Conservation (phyloP, 495 filamentous ascomycete genomes). For the Xylaria telfairii region DNA sequence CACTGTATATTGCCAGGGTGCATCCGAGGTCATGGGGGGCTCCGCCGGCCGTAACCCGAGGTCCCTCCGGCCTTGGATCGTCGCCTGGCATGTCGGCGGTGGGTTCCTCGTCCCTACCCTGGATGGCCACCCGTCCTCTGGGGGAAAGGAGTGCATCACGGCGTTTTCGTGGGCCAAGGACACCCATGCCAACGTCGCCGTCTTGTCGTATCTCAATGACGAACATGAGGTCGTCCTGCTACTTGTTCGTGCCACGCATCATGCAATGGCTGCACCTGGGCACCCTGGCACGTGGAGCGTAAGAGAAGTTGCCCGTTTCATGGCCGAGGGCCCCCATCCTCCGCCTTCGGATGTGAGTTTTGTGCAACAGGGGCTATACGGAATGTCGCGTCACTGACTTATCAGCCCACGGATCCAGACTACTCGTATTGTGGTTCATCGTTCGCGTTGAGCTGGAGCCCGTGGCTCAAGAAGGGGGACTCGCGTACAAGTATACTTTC, state of each 20-base stretch:
- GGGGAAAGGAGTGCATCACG: slow-evolving; percentile 48
- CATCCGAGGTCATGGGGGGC: slow-evolving; percentile 28
- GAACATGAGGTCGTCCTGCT: slow-evolving; percentile 49
- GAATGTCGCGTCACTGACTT: background rate
- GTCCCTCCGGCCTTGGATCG: slow-evolving; percentile 34
- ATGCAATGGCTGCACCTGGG: slow-evolving; percentile 26
- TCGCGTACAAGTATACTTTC: slow-evolving; percentile 46
- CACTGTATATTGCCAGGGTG: slow-evolving; percentile 52
- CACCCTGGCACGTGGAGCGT: slow-evolving; percentile 47
- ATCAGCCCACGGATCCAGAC: slow-evolving; percentile 44
- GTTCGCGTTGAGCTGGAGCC: slow-evolving; percentile 53
- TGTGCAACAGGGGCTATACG: background rate
- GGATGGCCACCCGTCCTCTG: slow-evolving; percentile 30
- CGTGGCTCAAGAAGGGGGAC: slow-evolving; percentile 43
- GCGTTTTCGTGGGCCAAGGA: slow-evolving; percentile 54
- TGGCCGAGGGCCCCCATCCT: slow-evolving; percentile 50
- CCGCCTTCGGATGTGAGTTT: slow-evolving; percentile 37
- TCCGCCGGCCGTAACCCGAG: slow-evolving; percentile 30
- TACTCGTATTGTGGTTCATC: slow-evolving; percentile 48
- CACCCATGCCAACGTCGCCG: slow-evolving; percentile 41
- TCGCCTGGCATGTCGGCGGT: slow-evolving; percentile 53
- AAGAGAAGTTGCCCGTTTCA: slow-evolving; percentile 49
- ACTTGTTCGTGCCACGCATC: slow-evolving; percentile 43
- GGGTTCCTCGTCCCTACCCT: slow-evolving; percentile 49
- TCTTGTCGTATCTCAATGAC: slow-evolving; percentile 54